These are phyloP conservation scores for Penicillium fimorum DNA, from an alignment of 495 filamentous ascomycete species.

Conservation along the genomic window DNA sequence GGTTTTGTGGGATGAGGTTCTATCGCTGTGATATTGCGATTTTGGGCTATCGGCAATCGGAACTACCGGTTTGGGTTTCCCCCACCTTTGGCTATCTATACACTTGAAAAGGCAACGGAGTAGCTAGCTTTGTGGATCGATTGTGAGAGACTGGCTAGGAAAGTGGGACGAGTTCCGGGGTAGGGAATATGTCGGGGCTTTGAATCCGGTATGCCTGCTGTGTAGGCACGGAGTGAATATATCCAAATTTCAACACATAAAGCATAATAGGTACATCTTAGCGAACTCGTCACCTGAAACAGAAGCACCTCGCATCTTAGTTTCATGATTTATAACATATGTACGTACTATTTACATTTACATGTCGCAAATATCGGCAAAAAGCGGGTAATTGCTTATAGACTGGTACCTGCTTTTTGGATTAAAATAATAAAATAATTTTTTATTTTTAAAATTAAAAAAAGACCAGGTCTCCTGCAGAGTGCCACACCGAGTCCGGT, in stretches of 20 bases:
- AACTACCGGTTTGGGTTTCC: background rate
- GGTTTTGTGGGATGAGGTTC: background rate
- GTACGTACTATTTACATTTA: background rate
- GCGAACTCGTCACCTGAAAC: conserved; percentile 2
- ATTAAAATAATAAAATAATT: background rate
- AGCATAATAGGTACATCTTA: background rate
- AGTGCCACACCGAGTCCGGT: conserved; percentile 8
- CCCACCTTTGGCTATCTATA: background rate
- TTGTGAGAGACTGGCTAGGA: background rate
- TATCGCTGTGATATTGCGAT: background rate
- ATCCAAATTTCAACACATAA: background rate
- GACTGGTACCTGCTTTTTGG: conserved; percentile 19
- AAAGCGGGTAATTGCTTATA: conserved; percentile 24
- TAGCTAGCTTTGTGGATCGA: conserved; percentile 4
- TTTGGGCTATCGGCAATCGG: background rate
- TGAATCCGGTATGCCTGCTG: background rate
- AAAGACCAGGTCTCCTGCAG: background rate
- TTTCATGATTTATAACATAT: background rate
- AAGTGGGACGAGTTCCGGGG: conserved; percentile 1
- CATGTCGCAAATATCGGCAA: conserved; percentile 19
- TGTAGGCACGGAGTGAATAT: background rate
- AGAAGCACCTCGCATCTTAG: background rate
- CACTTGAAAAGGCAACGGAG: background rate
- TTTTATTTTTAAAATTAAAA: no score
- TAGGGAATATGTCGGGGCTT: background rate